Evolutionary conservation across 2,329 filamentous ascomycete genomes (phyloP), one percentile per base, ranked within the genome.

Genomic region (Scedosporium dehoogii): DNA sequence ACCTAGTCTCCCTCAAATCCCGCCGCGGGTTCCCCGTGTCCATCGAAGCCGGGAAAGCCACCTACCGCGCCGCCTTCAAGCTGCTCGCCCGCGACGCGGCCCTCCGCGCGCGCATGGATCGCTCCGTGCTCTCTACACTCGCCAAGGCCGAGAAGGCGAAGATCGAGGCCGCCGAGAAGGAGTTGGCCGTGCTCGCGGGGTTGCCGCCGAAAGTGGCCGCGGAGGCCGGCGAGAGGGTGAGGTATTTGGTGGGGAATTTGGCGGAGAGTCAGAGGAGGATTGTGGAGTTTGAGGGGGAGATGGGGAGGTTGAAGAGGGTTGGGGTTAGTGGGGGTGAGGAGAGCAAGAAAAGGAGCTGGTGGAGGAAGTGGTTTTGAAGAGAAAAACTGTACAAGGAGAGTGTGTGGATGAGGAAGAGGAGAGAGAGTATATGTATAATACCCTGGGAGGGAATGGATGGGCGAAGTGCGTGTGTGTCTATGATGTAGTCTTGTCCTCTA

Each of bases 41-140:
- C 38, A 89, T 97, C 72, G 86, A 82, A 61, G 88, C 91, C 0
- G 92, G 92, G 23, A 91, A 90, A 70, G 92, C 93, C 0, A 88
- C 97, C 27, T 96, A 93, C 73, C 85, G 87, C 63, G 86, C 92
- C 1, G 92, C 92, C 0, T 97, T 97, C 76, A 81, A 82, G 64
- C 79, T 84, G 44, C 76, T 97, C 44, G 81, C 86, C 0, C 76
- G 84, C 56, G 92, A 97, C 70, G 79, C 81, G 6, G 90, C 91
- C 0, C 79, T 97, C 51, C 81, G 81, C 51, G 87, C 89, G 42
- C 85, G 87, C 66, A 83, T 97, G 73, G 87, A 91, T 69, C 77
- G 96, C 10, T 83, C 84, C 1, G 79, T 92, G 18, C 69, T 96
- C 23, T 80, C 78, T 0, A 87, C 93, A 71, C 76, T 90, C 63